These are phyloP conservation scores for Brassica nigra DNA, from an alignment of 345 rosid genomes.

Conservation along the genomic window DNA sequence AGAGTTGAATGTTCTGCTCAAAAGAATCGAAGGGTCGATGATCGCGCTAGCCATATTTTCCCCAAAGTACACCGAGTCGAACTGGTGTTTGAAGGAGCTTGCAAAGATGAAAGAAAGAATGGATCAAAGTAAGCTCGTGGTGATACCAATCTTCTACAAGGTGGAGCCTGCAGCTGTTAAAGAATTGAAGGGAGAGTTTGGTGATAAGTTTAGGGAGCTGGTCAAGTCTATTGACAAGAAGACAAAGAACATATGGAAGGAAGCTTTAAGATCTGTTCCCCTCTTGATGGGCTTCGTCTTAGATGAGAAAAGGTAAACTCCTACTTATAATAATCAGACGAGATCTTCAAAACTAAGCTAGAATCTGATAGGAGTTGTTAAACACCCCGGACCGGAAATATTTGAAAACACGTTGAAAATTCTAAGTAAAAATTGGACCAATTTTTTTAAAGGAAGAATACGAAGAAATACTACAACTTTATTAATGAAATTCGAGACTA, in stretches of 20 bases:
- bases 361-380: too few species aligned
- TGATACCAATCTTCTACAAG: constrained; percentile 27
- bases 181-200: constrained; percentile 4
- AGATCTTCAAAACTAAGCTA: too few species aligned
- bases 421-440: too few species aligned
- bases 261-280: constrained; percentile 10
- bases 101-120: constrained; percentile 9
- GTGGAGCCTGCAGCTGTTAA: constrained; percentile 15
- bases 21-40: constrained; percentile 6
- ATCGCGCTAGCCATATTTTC: constrained; percentile 24
- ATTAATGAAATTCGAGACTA: too few species aligned
- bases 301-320: neutral
- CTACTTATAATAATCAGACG: too few species aligned
- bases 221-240: neutral
- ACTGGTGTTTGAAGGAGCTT: constrained; percentile 25
- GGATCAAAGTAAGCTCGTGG: constrained; percentile 21
- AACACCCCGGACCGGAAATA: too few species aligned
- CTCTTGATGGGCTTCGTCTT: neutral
- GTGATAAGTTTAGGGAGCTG: constrained; percentile 16
- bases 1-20: neutral
- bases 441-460: too few species aligned
- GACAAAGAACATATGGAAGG: neutral
- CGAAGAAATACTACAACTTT: too few species aligned
- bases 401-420: too few species aligned
- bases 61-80: neutral